These are phyloP conservation scores for Globisporangium emineosum DNA, from an alignment of 352 stramenopile genomes.

Conservation along the genomic window DNA sequence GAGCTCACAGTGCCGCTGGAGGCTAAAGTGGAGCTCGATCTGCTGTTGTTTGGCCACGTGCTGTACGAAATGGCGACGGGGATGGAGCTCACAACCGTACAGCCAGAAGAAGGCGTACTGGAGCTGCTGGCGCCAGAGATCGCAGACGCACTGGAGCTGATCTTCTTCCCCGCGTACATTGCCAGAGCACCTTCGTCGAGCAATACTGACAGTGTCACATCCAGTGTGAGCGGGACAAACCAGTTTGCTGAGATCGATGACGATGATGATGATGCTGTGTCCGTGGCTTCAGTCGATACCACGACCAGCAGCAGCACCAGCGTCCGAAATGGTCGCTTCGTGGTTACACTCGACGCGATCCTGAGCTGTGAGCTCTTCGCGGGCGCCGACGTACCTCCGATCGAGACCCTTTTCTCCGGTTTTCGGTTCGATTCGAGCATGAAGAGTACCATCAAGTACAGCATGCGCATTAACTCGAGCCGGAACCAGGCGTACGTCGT, in stretches of 20 bases:
- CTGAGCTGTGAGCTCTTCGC: constrained; percentile 42
- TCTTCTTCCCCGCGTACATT: constrained; percentile 41
- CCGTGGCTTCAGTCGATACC: constrained; percentile 2
- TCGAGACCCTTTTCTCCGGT: constrained; percentile 51
- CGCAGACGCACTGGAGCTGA: constrained; percentile 47
- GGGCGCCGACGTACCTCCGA: constrained; percentile 32
- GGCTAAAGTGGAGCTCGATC: constrained; percentile 58
- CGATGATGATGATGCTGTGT: constrained; percentile 2
- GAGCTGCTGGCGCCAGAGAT: constrained; percentile 53
- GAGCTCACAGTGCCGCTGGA: constrained; percentile 62
- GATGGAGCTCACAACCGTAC: constrained; percentile 38
- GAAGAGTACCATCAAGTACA: constrained; percentile 70
- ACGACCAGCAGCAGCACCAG: constrained; percentile 13
- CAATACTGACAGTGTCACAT: background rate
- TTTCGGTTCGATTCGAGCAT: constrained; percentile 72
- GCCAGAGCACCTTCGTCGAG: background rate
- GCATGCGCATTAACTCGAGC: constrained; percentile 76
- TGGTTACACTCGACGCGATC: constrained; percentile 39
- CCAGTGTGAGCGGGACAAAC: background rate
- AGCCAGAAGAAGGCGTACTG: constrained; percentile 46
- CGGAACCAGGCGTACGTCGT: constrained; percentile 67
- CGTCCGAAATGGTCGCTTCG: constrained; percentile 33
- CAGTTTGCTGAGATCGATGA: background rate
- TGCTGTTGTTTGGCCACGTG: constrained; percentile 68
- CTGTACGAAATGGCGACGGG: constrained; percentile 80